These are phyloP conservation scores for Lactarius vividus DNA, from an alignment of 768 basidiomycete genomes.

Conservation along the genomic window DNA sequence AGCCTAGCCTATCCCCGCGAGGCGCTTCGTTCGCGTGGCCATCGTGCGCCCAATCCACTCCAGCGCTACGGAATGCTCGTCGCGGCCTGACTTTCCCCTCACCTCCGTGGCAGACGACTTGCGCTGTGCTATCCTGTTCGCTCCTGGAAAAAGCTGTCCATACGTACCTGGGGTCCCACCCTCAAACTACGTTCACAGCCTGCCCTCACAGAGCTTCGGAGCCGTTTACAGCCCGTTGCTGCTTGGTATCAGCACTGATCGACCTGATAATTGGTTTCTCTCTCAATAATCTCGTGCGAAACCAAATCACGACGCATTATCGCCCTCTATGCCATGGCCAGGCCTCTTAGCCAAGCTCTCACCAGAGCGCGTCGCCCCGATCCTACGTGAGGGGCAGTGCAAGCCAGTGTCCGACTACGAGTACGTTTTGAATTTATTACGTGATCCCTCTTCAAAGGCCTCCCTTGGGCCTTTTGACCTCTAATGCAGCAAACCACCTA, in stretches of 20 bases:
- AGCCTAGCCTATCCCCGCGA: neutral
- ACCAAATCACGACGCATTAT: neutral
- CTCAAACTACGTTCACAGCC: constrained; percentile 22
- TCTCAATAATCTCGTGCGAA: neutral
- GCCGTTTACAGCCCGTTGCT: neutral
- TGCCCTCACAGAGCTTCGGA: neutral
- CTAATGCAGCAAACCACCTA: constrained; percentile 16
- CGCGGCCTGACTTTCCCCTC: neutral
- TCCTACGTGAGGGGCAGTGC: constrained; percentile 25
- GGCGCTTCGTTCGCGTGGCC: constrained; percentile 12
- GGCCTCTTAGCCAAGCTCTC: constrained; percentile 19
- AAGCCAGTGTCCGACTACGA: constrained; percentile 20
- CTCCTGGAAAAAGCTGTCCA: constrained; percentile 11
- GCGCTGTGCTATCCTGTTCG: constrained; percentile 23
- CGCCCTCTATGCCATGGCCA: constrained; percentile 17
- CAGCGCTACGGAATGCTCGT: constrained; percentile 14
- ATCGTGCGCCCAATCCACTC: constrained; percentile 8
- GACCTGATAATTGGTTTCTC: neutral
- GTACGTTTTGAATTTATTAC: constrained; percentile 22
- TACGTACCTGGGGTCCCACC: constrained; percentile 14
- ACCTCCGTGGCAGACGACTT: constrained; percentile 1
- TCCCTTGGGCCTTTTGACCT: constrained; percentile 8
- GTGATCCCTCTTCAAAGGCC: constrained; percentile 16
- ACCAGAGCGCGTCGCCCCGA: constrained; percentile 15
- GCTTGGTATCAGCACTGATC: constrained; percentile 5